A percentile compares a stretch with the other conserved stretches of the same genome.
phyloP scores from a whole-genome alignment of 192 early-diverging fungal genomes.

The Entomortierella parvispora region DNA sequence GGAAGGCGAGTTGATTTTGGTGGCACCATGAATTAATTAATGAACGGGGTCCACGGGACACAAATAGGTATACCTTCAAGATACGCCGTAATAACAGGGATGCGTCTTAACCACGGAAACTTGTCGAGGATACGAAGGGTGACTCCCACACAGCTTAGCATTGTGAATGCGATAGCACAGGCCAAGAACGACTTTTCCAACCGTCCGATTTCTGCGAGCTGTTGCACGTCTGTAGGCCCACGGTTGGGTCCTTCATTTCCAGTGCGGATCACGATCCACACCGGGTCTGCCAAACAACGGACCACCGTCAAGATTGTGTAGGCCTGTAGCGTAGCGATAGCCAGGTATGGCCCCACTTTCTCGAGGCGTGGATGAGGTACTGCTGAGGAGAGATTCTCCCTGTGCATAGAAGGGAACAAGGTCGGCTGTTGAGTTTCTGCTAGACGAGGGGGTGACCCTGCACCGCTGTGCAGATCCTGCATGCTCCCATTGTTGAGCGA shows the following conservation, averaged over 20 bases:
- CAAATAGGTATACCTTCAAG: constrained; percentile 35
- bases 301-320: constrained; percentile 47
- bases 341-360: constrained; percentile 36
- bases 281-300: constrained; percentile 35
- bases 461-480: background rate
- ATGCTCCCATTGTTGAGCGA: background rate
- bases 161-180: constrained; percentile 38
- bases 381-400: background rate
- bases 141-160: constrained; percentile 42
- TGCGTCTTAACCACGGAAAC: constrained; percentile 18
- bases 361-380: constrained; percentile 30
- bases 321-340: constrained; percentile 38
- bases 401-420: background rate
- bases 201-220: constrained; percentile 12
- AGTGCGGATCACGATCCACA: constrained; percentile 21
- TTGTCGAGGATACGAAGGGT: constrained; percentile 44
- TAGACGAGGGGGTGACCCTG: background rate
- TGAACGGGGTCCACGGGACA: background rate
- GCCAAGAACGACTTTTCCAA: constrained; percentile 31
- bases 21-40: background rate
- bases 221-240: background rate
- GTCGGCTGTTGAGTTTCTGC: background rate
- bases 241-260: background rate
- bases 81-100: constrained; percentile 42
- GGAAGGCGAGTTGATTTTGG: constrained; percentile 1